Base-by-base conservation (phyloP, 2,329 filamentous ascomycete genomes). In the Aspergillus bombycis region DNA sequence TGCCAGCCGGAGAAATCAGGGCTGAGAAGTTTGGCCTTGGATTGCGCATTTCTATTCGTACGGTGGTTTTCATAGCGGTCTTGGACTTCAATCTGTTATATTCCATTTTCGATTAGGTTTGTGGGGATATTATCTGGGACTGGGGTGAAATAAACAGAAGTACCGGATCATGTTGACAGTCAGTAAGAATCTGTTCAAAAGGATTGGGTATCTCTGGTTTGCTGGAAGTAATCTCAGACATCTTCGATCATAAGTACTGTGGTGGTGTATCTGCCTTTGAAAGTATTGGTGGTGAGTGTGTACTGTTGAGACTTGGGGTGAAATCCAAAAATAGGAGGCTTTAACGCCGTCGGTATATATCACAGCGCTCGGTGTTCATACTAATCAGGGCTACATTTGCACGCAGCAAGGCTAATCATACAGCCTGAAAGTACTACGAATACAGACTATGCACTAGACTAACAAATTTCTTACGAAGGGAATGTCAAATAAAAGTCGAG, bases 31-130 rank as follows among this genome's bases (percentile, higher is more conserved):
- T 90, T 92, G 12, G 84, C 84, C 68, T 85, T 89, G 75, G 96
- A 93, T 70, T 94, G 89, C 3, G 80, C 82, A 74, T 96, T 96
- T 62, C 94, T 88, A 53, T 86, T 89, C 7, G 81, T 85, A 57
- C 94, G 89, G 74, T 98, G 94, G 1, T 82, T 84, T 12, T 85
- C 82, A 76, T 97, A 98, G 48, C 88, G 84, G 8, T 81, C 77
- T 79, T 94, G 91, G 12, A 96, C 63, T 71, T 89, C 80, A 23
- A 21, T 34, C 68, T 70, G 43, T 55, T 38, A 10, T 26, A 32
- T 36, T 36, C 34, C 26, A 30, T 53, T 21, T 30, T 57, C 52
- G 30, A 32, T 36, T 19, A 26, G 53, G 38, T 16, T 53, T 38
- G 16, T 36, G 28, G n/a, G 34, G 30, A 9, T 34, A 21, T 57